phyloP scores from a whole-genome alignment of 257 asterid species.

The Petrea volubilis region DNA sequence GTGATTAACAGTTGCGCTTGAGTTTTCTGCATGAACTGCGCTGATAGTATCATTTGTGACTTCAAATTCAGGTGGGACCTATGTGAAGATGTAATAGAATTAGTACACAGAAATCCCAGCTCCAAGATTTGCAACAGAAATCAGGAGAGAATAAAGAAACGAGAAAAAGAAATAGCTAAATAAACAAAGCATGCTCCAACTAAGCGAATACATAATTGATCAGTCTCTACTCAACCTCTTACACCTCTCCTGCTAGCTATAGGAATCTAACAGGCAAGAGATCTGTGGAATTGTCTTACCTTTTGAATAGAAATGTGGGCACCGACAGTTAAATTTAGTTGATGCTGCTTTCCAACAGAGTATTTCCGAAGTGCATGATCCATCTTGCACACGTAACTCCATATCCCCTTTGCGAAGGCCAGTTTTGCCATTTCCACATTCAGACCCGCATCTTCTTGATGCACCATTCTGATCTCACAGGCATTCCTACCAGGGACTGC shows the following conservation, averaged over 20 bases:
- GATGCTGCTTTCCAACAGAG: constrained; percentile 40
- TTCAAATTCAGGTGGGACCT: constrained; percentile 75
- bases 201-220: too few relatives aligned
- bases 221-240: too few relatives aligned
- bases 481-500: constrained; percentile 89
- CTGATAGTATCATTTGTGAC: constrained; percentile 18
- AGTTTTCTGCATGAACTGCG: constrained; percentile 27
- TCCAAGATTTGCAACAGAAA: too few relatives aligned
- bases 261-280: too few relatives aligned
- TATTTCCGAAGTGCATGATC: constrained; percentile 72
- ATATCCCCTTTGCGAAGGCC: constrained; percentile 85
- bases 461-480: constrained; percentile 86
- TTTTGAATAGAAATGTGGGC: constrained; percentile 48
- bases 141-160: too few relatives aligned
- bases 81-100: constrained; percentile 5
- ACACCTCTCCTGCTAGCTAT: too few relatives aligned
- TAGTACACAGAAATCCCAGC: not conserved
- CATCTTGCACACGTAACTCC: constrained; percentile 87
- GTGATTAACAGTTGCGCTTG: constrained; percentile 21
- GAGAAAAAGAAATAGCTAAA: too few relatives aligned
- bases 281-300: constrained; percentile 39
- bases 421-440: constrained; percentile 82
- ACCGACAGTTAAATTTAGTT: constrained; percentile 30
- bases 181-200: too few relatives aligned
- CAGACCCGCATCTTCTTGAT: constrained; percentile 95